These are phyloP conservation scores for Naganishia friedmannii DNA, from an alignment of 768 basidiomycete genomes.

Conservation along the genomic window DNA sequence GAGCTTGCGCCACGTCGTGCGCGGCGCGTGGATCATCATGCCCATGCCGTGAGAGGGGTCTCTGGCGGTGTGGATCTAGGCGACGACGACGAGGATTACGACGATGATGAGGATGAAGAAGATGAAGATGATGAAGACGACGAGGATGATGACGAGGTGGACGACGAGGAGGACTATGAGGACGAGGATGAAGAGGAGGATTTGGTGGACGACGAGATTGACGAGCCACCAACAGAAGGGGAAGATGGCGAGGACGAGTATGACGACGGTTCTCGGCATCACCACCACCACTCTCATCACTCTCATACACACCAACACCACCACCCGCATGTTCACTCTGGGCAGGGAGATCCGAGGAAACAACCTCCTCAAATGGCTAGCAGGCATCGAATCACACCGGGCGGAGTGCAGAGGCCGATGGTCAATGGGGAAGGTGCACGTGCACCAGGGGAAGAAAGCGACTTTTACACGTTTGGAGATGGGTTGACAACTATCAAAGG, in stretches of 20 bases:
- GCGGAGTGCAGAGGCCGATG: slow-evolving; percentile 23
- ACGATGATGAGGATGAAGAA: slow-evolving; percentile 47
- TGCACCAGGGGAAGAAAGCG: slow-evolving; percentile 54
- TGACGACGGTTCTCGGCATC: slow-evolving; percentile 57
- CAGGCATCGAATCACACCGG: slow-evolving; percentile 22
- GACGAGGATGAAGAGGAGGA: slow-evolving; percentile 47
- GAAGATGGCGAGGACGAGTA: slow-evolving; percentile 57
- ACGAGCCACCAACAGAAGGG: slow-evolving; percentile 60
- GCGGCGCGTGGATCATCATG: slow-evolving; percentile 28
- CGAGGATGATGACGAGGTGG: slow-evolving; percentile 44
- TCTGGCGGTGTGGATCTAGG: slow-evolving; percentile 54
- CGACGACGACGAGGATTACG: slow-evolving; percentile 50
- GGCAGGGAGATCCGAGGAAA: slow-evolving; percentile 5
- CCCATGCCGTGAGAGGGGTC: slow-evolving; percentile 54
- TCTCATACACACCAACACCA: slow-evolving; percentile 31
- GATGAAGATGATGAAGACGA: slow-evolving; percentile 43
- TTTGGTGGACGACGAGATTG: slow-evolving; percentile 59
- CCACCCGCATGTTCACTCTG: slow-evolving; percentile 28
- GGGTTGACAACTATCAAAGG: slow-evolving; percentile 69
- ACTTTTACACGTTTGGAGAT: slow-evolving; percentile 74
- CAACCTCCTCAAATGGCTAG: slow-evolving; percentile 21
- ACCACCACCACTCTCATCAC: slow-evolving; percentile 27
- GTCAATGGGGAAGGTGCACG: slow-evolving; percentile 26
- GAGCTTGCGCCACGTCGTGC: slow-evolving; percentile 49
- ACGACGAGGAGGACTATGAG: slow-evolving; percentile 65